phyloP scores from a whole-genome alignment of 257 asterid genomes.

The Linaria vulgaris region DNA sequence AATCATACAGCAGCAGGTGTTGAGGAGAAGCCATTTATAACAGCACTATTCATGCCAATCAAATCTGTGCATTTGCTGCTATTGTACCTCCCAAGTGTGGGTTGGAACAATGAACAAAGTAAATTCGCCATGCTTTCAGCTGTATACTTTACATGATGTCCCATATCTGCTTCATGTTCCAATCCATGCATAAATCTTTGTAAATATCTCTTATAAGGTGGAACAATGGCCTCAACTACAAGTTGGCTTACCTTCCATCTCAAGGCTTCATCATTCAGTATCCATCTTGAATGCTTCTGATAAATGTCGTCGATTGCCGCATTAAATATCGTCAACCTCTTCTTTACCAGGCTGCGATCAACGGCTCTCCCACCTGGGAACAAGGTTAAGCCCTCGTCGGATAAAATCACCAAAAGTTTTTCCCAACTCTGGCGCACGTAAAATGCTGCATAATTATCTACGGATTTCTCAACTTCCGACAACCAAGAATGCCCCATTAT shows the following conservation, averaged over 20 bases:
- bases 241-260: conserved; percentile 45
- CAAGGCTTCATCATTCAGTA: conserved; percentile 53
- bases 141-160: conserved; percentile 36
- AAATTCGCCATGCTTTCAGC: conserved; percentile 45
- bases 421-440: conserved; percentile 79
- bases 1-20: conserved; percentile 68
- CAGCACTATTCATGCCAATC: conserved; percentile 37
- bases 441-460: conserved; percentile 41
- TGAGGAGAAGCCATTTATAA: conserved; percentile 39
- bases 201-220: conserved; percentile 51
- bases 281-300: conserved; percentile 58
- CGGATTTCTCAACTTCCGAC: conserved; percentile 46
- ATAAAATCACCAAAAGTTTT: conserved; percentile 48
- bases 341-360: conserved; percentile 53
- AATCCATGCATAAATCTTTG: conserved; percentile 42
- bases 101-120: conserved; percentile 55
- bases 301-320: conserved; percentile 62
- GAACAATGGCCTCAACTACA: conserved; percentile 52
- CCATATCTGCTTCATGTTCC: conserved; percentile 35
- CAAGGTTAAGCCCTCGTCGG: conserved; percentile 57
- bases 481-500: conserved; percentile 74
- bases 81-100: conserved; percentile 40
- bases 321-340: conserved; percentile 48
- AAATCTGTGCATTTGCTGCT: conserved; percentile 53
- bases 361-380: conserved; percentile 83